A percentile compares a stretch with the other conserved stretches of the same genome.
Conservation (phyloP, 306 rosid genomes). For the Prunus salicina region DNA sequence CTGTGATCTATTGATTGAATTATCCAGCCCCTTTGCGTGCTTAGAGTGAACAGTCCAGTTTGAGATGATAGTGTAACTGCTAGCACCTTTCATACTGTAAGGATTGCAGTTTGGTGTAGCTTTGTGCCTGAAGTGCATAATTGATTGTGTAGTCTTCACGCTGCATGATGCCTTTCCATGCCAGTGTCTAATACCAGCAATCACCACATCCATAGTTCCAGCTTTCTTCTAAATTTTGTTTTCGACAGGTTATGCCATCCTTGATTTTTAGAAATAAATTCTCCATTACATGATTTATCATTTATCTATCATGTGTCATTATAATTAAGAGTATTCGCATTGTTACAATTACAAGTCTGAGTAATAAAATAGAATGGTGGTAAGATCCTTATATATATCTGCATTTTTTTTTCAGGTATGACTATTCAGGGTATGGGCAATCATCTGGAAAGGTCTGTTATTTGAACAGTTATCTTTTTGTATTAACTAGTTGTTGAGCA, state of each 20-base stretch:
- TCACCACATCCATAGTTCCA: background rate
- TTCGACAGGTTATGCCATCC: background rate
- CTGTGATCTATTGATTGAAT: background rate
- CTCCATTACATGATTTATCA: background rate
- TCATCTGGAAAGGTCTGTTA: conserved; percentile 92
- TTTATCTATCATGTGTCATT: background rate
- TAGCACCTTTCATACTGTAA: background rate
- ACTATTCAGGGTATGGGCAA: conserved; percentile 92
- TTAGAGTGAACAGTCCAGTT: conserved; percentile 7
- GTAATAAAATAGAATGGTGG: background rate
- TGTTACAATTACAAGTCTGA: background rate
- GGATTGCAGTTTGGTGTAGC: conserved; percentile 2
- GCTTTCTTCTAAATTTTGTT: background rate
- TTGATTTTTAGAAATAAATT: background rate
- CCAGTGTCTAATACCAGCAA: background rate
- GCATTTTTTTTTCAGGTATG: conserved; percentile 61
- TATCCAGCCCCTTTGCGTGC: background rate
- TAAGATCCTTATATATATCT: conserved; percentile 17
- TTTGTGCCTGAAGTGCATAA: conserved; percentile 3
- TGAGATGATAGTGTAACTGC: conserved; percentile 2
- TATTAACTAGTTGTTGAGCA: conserved; percentile 17
- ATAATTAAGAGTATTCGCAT: background rate
- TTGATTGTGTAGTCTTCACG: background rate
- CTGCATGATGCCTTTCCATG: background rate
- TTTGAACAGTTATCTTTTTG: conserved; percentile 4